phyloP scores from a whole-genome alignment of 345 rosid species.

The Eucalyptus coolabah region DNA sequence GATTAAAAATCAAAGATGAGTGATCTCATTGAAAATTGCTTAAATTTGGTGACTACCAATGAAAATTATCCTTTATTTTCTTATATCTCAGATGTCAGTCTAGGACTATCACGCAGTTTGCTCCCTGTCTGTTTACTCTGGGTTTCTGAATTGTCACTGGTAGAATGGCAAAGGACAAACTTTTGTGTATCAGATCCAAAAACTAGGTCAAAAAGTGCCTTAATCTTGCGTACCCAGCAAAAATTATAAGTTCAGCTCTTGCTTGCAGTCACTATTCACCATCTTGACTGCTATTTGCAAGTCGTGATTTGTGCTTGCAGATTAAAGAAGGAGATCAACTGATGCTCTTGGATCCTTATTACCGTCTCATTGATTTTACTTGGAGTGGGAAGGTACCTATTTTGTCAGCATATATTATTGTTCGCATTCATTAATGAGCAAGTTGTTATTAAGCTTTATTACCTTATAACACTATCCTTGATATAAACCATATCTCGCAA shows the following conservation, averaged over 20 bases:
- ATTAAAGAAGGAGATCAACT: constrained; percentile 64
- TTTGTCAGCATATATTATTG: background rate
- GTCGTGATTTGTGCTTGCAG: constrained; percentile 8
- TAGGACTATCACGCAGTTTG: background rate
- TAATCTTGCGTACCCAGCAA: background rate
- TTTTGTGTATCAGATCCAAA: background rate
- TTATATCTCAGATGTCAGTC: background rate
- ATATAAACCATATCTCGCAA: background rate
- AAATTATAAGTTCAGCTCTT: background rate
- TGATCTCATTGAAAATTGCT: background rate
- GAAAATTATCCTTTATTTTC: background rate
- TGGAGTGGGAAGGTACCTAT: constrained; percentile 60
- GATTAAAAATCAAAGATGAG: background rate
- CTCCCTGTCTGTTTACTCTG: background rate
- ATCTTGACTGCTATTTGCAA: background rate
- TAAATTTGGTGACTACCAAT: background rate
- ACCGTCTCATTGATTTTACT: constrained; percentile 21
- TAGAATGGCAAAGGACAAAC: background rate
- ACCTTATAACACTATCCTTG: background rate
- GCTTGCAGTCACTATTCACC: background rate
- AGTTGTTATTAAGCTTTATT: background rate
- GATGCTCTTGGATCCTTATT: constrained; percentile 33
- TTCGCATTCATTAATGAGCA: background rate
- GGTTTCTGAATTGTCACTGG: background rate
- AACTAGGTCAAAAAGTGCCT: background rate